These are phyloP conservation scores for Aegilops umbellulata DNA, from an alignment of 176 grass and related monocot species.

Conservation along the genomic window DNA sequence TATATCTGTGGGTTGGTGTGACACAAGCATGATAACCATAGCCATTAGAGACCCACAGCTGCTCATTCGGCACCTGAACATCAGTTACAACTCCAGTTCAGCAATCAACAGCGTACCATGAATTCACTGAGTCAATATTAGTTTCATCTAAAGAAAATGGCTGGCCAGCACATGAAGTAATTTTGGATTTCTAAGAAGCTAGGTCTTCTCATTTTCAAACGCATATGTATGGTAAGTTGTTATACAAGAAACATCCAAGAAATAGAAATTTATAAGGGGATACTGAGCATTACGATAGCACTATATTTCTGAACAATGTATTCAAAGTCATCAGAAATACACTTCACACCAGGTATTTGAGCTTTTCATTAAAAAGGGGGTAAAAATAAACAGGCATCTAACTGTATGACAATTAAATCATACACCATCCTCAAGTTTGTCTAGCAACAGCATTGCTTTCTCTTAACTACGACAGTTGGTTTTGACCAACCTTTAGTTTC, in stretches of 20 bases:
- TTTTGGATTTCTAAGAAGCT: not conserved
- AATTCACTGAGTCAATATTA: not conserved
- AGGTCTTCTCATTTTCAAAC: not conserved
- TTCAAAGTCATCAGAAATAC: not conserved
- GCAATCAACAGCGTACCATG: too few relatives aligned
- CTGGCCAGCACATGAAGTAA: not conserved
- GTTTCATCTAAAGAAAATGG: not conserved
- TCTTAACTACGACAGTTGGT: too few relatives aligned
- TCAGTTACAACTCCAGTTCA: not conserved
- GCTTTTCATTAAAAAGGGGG: not conserved
- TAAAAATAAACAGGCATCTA: not conserved
- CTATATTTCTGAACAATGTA: not conserved
- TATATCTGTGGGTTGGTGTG: conserved; percentile 70
- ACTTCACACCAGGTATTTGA: not conserved
- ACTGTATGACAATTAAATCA: not conserved
- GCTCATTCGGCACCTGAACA: conserved; percentile 50
- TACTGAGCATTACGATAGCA: not conserved
- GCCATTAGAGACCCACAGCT: conserved; percentile 62
- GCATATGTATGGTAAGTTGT: not conserved
- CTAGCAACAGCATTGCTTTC: too few relatives aligned
- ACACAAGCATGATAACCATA: conserved; percentile 76
- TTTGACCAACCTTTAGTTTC: not conserved
- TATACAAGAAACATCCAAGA: not conserved
- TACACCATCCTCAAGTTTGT: not conserved
- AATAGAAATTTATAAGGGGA: not conserved